Percentiles rank a stretch among this genome's conserved stretches.
Evolutionary conservation across 192 early-diverging fungal species (phyloP).

Genomic region (Coemansia sp.): DNA sequence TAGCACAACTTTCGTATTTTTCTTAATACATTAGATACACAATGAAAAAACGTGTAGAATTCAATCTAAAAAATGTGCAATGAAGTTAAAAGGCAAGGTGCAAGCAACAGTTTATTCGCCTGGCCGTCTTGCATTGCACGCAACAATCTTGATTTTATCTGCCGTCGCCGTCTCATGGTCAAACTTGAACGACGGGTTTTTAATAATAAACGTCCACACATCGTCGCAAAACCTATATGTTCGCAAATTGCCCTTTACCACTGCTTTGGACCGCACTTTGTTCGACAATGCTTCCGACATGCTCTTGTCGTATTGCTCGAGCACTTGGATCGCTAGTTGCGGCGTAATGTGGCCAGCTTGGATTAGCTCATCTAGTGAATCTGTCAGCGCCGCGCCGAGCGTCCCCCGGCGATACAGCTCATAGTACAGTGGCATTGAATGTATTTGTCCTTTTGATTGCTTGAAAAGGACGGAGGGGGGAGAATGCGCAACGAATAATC

Average conservation of each 20-base stretch:
- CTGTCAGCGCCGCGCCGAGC: conserved; percentile 89
- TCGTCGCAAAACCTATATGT: conserved; percentile 97
- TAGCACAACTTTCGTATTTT: too few relatives aligned
- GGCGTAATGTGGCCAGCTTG: conserved; percentile 85
- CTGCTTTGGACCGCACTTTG: conserved; percentile 76
- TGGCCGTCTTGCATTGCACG: conserved; percentile 78
- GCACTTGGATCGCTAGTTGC: conserved; percentile 88
- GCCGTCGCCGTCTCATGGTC: conserved; percentile 78
- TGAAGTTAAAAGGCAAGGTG: background rate
- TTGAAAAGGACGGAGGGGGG: background rate
- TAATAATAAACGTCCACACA: conserved; percentile 96
- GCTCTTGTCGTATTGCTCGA: conserved; percentile 71
- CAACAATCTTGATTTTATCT: conserved; percentile 95
- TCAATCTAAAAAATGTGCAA: background rate
- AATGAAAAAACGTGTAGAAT: background rate
- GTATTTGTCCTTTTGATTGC: background rate
- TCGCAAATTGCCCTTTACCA: conserved; percentile 76
- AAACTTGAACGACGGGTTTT: conserved; percentile 79
- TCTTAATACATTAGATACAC: background rate
- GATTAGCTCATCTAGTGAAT: conserved; percentile 95
- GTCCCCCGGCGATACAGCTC: conserved; percentile 74
- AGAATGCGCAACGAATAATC: background rate
- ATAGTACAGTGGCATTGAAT: conserved; percentile 63
- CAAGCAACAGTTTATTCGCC: conserved; percentile 56
- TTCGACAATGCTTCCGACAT: conserved; percentile 85